Percentiles rank a stretch among this genome's conserved stretches.
phyloP scores from a whole-genome alignment of 768 basidiomycete genomes.

The Phanerochaete sordida region DNA sequence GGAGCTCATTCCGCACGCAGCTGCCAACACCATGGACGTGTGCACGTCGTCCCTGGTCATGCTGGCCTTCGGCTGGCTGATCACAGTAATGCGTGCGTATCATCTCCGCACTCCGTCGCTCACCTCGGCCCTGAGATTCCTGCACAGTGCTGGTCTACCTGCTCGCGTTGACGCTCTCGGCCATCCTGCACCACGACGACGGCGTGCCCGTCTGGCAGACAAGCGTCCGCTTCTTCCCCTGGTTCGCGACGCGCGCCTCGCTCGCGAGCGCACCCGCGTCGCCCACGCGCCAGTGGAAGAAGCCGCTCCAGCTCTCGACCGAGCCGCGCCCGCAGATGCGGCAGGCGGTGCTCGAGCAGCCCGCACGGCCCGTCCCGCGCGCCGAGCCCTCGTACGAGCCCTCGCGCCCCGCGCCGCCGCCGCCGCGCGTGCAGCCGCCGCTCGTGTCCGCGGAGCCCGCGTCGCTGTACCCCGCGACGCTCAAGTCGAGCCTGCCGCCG shows the following conservation, averaged over 20 bases:
- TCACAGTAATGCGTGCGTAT: conserved; percentile 10
- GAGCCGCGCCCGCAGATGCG: conserved; percentile 40
- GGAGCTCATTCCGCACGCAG: background rate
- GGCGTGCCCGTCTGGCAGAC: conserved; percentile 51
- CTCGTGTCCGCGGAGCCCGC: background rate
- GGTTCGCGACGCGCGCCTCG: conserved; percentile 24
- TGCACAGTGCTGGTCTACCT: conserved; percentile 57
- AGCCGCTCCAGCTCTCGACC: conserved; percentile 37
- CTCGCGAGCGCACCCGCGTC: conserved; percentile 35
- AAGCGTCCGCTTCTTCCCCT: conserved; percentile 41
- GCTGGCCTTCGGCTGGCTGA: conserved; percentile 56
- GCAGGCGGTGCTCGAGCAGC: conserved; percentile 16
- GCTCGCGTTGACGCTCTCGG: conserved; percentile 41
- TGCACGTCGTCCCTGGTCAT: conserved; percentile 57
- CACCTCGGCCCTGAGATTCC: conserved; percentile 7
- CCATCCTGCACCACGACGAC: conserved; percentile 38
- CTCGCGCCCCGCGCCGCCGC: conserved; percentile 2
- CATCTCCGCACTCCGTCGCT: background rate
- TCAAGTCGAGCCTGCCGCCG: conserved; percentile 7
- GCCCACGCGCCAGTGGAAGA: conserved; percentile 33
- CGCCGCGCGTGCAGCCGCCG: background rate
- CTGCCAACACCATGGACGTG: background rate
- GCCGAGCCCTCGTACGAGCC: conserved; percentile 2
- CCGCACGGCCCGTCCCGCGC: background rate
- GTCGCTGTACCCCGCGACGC: conserved; percentile 9